Evolutionary conservation across 148 eudicot species (phyloP).

Genomic region (Silene latifolia): DNA sequence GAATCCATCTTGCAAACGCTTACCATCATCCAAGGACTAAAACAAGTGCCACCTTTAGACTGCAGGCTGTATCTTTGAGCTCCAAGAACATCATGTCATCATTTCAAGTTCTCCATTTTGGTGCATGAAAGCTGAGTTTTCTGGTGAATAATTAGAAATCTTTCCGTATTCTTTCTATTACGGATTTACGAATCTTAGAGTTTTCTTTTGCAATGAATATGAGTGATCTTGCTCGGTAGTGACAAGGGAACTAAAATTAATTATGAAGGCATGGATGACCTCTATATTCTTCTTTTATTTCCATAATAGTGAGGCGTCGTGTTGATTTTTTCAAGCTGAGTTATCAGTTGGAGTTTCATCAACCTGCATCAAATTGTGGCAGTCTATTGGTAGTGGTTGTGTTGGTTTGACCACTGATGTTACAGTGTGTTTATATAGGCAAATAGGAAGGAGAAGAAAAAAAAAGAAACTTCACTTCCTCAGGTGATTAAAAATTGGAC

Average conservation of each 20-base stretch:
- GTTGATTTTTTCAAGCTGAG: not conserved
- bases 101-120: slow-evolving; percentile 29
- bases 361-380: not conserved
- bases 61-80: slow-evolving; percentile 28
- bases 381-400: not conserved
- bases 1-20: slow-evolving; percentile 30
- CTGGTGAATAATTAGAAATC: slow-evolving; percentile 34
- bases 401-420: slow-evolving; percentile 8
- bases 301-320: not conserved
- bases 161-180: slow-evolving; percentile 14
- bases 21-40: slow-evolving; percentile 29
- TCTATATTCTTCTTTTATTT: not conserved
- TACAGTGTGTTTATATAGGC: not conserved
- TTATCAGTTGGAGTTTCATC: not conserved
- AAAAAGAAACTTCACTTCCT: not conserved
- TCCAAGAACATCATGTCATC: slow-evolving; percentile 28
- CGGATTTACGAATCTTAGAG: not conserved
- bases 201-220: slow-evolving; percentile 11
- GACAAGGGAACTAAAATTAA: not conserved
- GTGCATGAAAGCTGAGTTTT: slow-evolving; percentile 36
- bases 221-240: not conserved
- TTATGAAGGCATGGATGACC: not conserved
- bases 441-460: not conserved
- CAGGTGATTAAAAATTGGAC: not conserved
- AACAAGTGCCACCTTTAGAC: slow-evolving; percentile 22